Evolutionary conservation across 2,329 filamentous ascomycete species (phyloP), one percentile per base, ranked within the genome.

Genomic region (Helotiales sp.): DNA sequence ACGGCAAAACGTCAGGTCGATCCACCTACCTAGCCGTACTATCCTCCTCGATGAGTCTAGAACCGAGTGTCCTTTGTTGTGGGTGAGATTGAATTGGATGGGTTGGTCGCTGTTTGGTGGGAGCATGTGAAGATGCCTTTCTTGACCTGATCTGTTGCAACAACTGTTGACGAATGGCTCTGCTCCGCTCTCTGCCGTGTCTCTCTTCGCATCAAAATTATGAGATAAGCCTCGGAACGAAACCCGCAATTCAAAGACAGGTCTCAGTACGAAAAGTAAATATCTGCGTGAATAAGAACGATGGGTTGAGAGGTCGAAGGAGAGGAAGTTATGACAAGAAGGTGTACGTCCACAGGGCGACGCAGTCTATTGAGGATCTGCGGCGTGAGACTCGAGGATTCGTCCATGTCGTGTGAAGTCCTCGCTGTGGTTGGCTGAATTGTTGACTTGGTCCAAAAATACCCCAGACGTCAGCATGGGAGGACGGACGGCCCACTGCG

Each of bases 111-210:
- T 26, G n/a, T 61, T 20, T 52, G 59, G 43, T 63, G 49, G 34
- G 24, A 67, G 49, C 65, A 63, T 60, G 55, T 63, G 64, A 66
- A 62, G 40, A 61, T 37, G 40, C 37, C 40, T 47, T 22, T 22
- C 32, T 57, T 40, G 54, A 40, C 54, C 32, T 57, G 10, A 13
- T 10, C 30, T 59, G 62, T 34, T 57, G 43, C 50, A 43, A 63
- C 62, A 37, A 13, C 52, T 47, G 32, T 59, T 59, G 57, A 58
- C 32, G 50, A 28, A 57, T 49, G 57, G 37, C n/a, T 45, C 40
- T 45, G 17, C 40, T 45, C 47, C n/a, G n/a, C n/a, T 28, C 40
- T 20, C 30, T 57, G 54, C 59, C 59, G 40, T 54, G 26, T 28
- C 60, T 54, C 50, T 45, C 17, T 20, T 20, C 57, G 57, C 47